Evolutionary conservation across 192 early-diverging fungal genomes (phyloP), one percentile per base, ranked within the genome.

Genomic region (Entomortierella parvispora): DNA sequence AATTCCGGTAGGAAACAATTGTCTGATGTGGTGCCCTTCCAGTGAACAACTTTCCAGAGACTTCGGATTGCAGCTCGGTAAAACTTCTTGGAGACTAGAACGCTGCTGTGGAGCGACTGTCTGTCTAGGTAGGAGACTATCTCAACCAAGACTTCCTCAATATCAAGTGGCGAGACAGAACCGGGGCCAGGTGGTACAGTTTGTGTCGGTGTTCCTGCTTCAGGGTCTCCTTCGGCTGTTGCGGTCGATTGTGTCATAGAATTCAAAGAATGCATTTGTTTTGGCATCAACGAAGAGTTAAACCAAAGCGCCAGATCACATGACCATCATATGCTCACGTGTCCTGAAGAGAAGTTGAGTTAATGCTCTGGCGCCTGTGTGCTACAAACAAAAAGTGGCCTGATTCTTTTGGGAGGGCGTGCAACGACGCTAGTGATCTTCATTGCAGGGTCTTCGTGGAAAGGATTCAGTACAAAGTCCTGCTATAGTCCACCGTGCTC

Each of bases 111-210:
- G 8, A 77, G 54, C 2, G 74, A 58, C 4, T 57, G 54, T 42
- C 56, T 61, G 43, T 77, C 65, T 14, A 77, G 61, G 51, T 68
- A 37, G 7, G 66, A 77, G 23, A 77, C 61, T 15, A 76, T 76
- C 40, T 67, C 71, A 26, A 46, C 56, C 37, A 77, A 60, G 28
- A 77, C 55, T 37, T 77, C 74, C n/a, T 77, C 74, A 31, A 77
- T 68, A 12, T 49, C 65, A 46, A 77, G 43, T 1, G 74, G 74
- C 7, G 74, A 77, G 20, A 12, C 51, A 9, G 34, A 15, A 15
- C 32, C 32, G 22, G 34, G 49, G 31, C 15, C 17, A 47, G 12
- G 29, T n/a, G n/a, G n/a, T 18, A 32, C 54, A n/a, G n/a, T 18
- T 56, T 2, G 3, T 55, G 15, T 33, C 54, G 28, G n/a, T 56